Percentiles rank a stretch among this genome's conserved stretches.
These are phyloP conservation scores for Teunomyces stri DNA, from an alignment of 805 yeast genomes.

Conservation along the genomic window DNA sequence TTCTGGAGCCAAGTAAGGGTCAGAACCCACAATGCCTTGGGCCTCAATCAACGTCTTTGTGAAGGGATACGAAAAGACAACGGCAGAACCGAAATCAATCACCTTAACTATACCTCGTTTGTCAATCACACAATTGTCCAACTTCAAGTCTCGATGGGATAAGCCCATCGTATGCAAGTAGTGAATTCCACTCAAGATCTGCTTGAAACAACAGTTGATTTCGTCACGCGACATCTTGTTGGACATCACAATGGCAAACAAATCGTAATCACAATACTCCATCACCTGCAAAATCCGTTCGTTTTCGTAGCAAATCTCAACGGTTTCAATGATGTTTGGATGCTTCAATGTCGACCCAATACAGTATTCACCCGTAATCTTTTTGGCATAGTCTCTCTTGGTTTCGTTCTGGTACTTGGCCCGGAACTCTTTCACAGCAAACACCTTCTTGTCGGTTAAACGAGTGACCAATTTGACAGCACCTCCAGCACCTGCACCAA, in stretches of 20 bases:
- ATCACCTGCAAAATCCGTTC: slow-evolving; percentile 85
- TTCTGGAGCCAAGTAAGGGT: slow-evolving; percentile 90
- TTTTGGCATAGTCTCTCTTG: slow-evolving; percentile 82
- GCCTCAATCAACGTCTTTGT: slow-evolving; percentile 70
- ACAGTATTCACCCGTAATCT: slow-evolving; percentile 92
- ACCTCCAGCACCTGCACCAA: slow-evolving; percentile 97
- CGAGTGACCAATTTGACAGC: slow-evolving; percentile 74
- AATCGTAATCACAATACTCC: slow-evolving; percentile 92
- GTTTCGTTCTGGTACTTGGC: slow-evolving; percentile 71
- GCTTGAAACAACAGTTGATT: slow-evolving; percentile 86
- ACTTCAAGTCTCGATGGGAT: slow-evolving; percentile 87
- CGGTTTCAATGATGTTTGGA: slow-evolving; percentile 86
- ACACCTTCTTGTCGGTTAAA: slow-evolving; percentile 62
- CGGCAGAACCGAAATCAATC: slow-evolving; percentile 93
- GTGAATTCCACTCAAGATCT: slow-evolving; percentile 73
- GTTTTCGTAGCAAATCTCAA: slow-evolving; percentile 86
- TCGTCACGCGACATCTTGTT: slow-evolving; percentile 81
- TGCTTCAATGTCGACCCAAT: slow-evolving; percentile 88
- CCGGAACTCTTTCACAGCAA: slow-evolving; percentile 92
- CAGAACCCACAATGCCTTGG: slow-evolving; percentile 83
- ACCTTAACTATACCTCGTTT: slow-evolving; percentile 81
- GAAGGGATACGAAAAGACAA: slow-evolving; percentile 86
- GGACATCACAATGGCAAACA: slow-evolving; percentile 93
- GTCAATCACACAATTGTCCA: slow-evolving; percentile 89
- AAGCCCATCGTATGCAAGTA: slow-evolving; percentile 83